These are phyloP conservation scores for Diaporthe helianthi DNA, from an alignment of 2,329 filamentous ascomycete species.

Conservation along the genomic window DNA sequence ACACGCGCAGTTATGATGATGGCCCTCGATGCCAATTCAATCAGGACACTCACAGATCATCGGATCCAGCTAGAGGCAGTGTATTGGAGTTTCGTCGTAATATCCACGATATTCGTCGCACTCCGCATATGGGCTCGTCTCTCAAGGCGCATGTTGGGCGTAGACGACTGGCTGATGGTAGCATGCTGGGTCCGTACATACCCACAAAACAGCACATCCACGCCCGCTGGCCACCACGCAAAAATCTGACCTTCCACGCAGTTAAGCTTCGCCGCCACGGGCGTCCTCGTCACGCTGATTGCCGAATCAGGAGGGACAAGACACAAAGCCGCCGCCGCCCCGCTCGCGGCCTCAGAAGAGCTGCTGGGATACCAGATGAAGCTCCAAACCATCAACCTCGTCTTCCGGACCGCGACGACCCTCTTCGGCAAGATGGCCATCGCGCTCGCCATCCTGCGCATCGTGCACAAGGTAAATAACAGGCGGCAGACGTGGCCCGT, in stretches of 20 bases:
- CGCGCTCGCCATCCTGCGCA: background rate
- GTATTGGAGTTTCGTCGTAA: background rate
- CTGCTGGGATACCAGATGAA: background rate
- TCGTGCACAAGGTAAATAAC: background rate
- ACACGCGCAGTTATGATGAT: background rate
- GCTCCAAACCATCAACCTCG: background rate
- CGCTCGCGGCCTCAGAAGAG: background rate
- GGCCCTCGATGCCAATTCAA: background rate
- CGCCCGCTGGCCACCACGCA: too few species aligned
- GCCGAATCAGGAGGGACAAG: background rate
- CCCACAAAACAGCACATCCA: background rate
- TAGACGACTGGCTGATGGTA: background rate
- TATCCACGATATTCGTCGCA: background rate
- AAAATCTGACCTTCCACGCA: background rate
- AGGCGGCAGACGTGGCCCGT: background rate
- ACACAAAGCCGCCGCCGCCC: background rate
- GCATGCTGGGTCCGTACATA: background rate
- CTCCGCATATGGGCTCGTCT: background rate
- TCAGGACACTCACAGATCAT: background rate
- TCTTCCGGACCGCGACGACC: background rate
- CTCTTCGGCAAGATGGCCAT: background rate
- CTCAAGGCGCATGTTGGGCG: background rate
- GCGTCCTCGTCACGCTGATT: background rate
- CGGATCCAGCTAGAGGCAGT: background rate
- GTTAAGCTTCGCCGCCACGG: background rate